These are phyloP conservation scores for Xerocomellus intermedius DNA, from an alignment of 768 basidiomycete species.

Conservation along the genomic window DNA sequence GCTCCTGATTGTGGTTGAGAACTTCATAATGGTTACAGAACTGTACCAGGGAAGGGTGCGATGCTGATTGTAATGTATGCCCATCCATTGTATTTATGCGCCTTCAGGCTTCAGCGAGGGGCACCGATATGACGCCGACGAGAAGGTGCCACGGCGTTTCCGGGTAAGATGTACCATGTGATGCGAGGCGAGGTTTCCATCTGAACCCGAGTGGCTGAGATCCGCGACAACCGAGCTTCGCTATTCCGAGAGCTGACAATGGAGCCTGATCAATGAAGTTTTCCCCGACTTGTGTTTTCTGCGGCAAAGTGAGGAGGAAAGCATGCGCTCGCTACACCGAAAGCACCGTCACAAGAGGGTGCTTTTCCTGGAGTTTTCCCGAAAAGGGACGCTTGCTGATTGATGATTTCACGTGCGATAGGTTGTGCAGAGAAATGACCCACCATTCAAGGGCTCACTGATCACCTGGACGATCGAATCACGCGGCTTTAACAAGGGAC, in stretches of 20 bases:
- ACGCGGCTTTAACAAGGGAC: background rate
- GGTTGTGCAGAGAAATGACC: background rate
- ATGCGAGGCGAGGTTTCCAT: background rate
- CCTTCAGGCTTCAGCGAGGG: background rate
- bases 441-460: background rate
- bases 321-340: background rate
- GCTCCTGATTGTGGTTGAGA: background rate
- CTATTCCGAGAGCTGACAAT: background rate
- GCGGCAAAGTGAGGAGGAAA: background rate
- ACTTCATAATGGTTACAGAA: conserved; percentile 15
- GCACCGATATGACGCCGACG: background rate
- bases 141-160: background rate
- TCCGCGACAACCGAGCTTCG: background rate
- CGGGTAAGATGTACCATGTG: conserved; percentile 4
- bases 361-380: no score
- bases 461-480: conserved; percentile 3
- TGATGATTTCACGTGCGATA: background rate
- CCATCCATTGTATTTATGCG: conserved; percentile 16
- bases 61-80: background rate
- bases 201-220: background rate
- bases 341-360: background rate
- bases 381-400: background rate
- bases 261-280: background rate
- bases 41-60: background rate
- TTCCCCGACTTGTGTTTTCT: background rate